These are phyloP conservation scores for Emydomyces testavorans DNA, from an alignment of 2,329 filamentous ascomycete species.

Conservation along the genomic window DNA sequence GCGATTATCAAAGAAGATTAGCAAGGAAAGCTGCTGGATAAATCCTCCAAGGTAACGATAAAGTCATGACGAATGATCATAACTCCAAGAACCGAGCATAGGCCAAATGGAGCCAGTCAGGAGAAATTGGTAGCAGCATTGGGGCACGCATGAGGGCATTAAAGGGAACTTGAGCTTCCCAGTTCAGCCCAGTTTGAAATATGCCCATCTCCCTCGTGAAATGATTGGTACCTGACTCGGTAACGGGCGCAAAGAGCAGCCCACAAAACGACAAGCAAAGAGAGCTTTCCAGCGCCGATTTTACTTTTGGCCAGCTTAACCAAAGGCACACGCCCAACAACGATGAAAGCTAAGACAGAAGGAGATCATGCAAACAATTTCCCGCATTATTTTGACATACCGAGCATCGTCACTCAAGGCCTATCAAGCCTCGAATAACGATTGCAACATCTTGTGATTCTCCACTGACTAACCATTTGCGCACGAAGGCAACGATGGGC, in stretches of 20 bases:
- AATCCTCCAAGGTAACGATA: too few relatives aligned
- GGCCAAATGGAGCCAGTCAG: neutral
- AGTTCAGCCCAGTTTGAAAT: constrained; percentile 11
- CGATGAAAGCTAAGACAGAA: neutral
- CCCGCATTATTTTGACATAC: too few relatives aligned
- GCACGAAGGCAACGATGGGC: neutral
- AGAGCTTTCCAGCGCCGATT: constrained; percentile 11
- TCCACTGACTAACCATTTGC: neutral
- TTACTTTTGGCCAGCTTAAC: constrained; percentile 12
- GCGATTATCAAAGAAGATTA: constrained; percentile 1
- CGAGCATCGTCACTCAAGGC: too few relatives aligned
- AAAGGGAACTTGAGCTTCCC: constrained; percentile 7
- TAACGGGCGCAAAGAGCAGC: constrained; percentile 4
- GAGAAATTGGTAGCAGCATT: constrained; percentile 2
- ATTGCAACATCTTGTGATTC: neutral
- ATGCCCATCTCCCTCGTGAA: neutral
- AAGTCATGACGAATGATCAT: neutral
- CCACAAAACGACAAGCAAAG: constrained; percentile 5
- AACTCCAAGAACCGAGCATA: neutral
- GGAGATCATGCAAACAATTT: constrained; percentile 4
- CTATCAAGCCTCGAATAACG: neutral
- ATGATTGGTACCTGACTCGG: constrained; percentile 13
- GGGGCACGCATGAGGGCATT: neutral
- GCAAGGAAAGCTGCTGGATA: neutral
- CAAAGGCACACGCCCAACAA: neutral